These are phyloP conservation scores for Xylaria sp. DNA, from an alignment of 495 filamentous ascomycete genomes.

Conservation along the genomic window DNA sequence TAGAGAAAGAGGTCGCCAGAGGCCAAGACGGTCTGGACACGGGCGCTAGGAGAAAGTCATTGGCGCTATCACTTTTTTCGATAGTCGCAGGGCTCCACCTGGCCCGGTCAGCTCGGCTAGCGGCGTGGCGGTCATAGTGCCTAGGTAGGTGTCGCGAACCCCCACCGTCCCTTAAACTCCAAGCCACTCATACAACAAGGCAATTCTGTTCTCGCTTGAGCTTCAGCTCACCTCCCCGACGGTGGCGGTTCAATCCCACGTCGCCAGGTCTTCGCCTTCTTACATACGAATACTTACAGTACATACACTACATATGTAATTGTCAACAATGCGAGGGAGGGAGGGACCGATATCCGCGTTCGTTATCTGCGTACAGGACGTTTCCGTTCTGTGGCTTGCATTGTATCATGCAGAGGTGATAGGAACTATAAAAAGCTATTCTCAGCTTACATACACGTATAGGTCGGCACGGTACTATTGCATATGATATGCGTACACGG, in stretches of 20 bases:
- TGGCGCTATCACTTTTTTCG: constrained; percentile 2
- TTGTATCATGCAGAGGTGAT: constrained; percentile 19
- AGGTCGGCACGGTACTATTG: not conserved
- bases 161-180: not conserved
- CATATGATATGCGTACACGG: no score
- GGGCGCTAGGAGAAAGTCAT: constrained; percentile 9
- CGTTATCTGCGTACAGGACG: constrained; percentile 6
- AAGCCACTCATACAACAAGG: not conserved
- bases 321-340: not conserved
- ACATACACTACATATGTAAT: no score
- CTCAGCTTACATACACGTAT: constrained; percentile 18
- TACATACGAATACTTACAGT: no score
- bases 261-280: not conserved
- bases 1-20: constrained; percentile 19
- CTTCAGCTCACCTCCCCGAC: not conserved
- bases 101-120: constrained; percentile 12
- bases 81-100: constrained; percentile 1
- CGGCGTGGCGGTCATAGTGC: constrained; percentile 8
- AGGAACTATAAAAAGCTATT: constrained; percentile 12
- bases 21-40: constrained; percentile 4
- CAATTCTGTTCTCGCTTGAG: constrained; percentile 17
- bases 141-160: not conserved
- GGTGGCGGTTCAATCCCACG: constrained; percentile 19
- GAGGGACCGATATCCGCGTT: not conserved
- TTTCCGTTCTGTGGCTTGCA: constrained; percentile 6